These are phyloP conservation scores for Musa schizocarpa DNA, from an alignment of 176 grass and related monocot species.

Conservation along the genomic window DNA sequence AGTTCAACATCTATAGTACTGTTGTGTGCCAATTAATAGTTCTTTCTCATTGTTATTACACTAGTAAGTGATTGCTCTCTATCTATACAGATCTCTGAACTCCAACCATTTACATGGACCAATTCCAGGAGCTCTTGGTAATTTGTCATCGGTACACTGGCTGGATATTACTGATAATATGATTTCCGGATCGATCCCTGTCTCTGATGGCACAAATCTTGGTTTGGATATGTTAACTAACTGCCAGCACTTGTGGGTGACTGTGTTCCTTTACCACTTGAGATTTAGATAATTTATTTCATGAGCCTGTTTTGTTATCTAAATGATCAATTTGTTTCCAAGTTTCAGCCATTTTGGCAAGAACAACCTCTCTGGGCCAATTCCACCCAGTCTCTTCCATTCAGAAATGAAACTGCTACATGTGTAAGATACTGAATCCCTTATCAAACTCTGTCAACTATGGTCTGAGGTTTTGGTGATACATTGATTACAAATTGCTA, in stretches of 20 bases:
- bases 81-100: neutral
- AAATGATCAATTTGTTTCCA: neutral
- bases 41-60: neutral
- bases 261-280: neutral
- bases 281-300: neutral
- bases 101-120: conserved; percentile 4
- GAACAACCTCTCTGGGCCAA: conserved; percentile 57
- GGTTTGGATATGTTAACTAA: conserved; percentile 5
- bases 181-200: conserved; percentile 4
- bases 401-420: conserved; percentile 59
- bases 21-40: too few relatives aligned
- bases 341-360: conserved; percentile 61
- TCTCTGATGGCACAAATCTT: neutral
- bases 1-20: too few relatives aligned
- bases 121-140: conserved; percentile 1
- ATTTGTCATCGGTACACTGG: neutral
- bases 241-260: conserved; percentile 11
- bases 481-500: neutral
- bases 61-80: neutral
- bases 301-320: neutral
- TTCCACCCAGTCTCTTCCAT: conserved; percentile 56
- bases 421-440: conserved; percentile 33
- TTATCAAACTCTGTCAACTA: neutral
- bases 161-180: neutral
- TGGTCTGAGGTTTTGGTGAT: too few relatives aligned